phyloP scores from a whole-genome alignment of 1,284 basidiomycete species.

The Tetrapyrgos nigripes region DNA sequence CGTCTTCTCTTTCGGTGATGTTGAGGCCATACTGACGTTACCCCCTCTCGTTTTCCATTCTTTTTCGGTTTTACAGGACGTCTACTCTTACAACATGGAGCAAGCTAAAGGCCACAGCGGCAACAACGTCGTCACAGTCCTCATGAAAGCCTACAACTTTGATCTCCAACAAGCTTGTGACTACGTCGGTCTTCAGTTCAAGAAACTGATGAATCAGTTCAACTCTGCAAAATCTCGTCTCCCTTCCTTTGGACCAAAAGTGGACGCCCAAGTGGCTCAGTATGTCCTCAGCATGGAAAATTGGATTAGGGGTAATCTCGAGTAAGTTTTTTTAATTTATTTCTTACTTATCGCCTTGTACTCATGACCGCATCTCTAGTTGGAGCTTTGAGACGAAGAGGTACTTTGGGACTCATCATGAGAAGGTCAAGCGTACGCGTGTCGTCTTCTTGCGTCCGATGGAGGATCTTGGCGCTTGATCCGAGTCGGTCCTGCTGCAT shows the following conservation, averaged over 20 bases:
- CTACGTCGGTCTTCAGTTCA: slow-evolving; percentile 58
- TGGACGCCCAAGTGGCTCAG: slow-evolving; percentile 52
- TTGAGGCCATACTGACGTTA: neutral
- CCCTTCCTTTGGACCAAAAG: slow-evolving; percentile 52
- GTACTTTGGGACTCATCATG: slow-evolving; percentile 58
- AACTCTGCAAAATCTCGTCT: slow-evolving; percentile 48
- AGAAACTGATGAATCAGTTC: slow-evolving; percentile 54
- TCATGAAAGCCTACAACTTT: slow-evolving; percentile 59
- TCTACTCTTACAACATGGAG: slow-evolving; percentile 77
- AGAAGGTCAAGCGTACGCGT: slow-evolving; percentile 52
- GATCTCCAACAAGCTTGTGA: slow-evolving; percentile 64
- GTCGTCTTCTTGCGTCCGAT: slow-evolving; percentile 49
- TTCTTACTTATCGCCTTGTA: slow-evolving; percentile 10
- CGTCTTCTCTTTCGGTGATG: slow-evolving; percentile 25
- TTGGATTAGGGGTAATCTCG: slow-evolving; percentile 27
- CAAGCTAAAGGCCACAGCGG: slow-evolving; percentile 69
- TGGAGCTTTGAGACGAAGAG: slow-evolving; percentile 67
- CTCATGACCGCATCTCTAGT: slow-evolving; percentile 34
- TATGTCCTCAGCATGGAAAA: slow-evolving; percentile 54
- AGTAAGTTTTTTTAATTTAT: too few relatives aligned
- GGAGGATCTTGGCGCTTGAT: too few relatives aligned
- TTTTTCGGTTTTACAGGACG: slow-evolving; percentile 51
- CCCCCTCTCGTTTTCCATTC: neutral
- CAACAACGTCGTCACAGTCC: slow-evolving; percentile 70
- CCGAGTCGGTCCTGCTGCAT: too few relatives aligned